phyloP scores from a whole-genome alignment of 768 basidiomycete genomes.

The Pulveroboletus sp. region DNA sequence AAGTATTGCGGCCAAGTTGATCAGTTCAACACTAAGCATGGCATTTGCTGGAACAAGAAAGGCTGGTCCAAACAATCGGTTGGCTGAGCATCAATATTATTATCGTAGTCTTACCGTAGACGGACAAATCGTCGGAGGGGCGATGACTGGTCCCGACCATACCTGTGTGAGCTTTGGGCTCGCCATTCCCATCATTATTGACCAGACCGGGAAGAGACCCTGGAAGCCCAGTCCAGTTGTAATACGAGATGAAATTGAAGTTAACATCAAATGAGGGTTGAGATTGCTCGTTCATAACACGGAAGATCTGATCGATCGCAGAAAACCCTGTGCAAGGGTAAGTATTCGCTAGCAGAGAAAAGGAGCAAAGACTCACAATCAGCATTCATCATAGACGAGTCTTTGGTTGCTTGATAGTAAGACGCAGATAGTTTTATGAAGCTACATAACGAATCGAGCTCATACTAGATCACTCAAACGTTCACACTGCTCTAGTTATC shows the following conservation, averaged over 20 bases:
- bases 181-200: constrained; percentile 65
- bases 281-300: constrained; percentile 73
- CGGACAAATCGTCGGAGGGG: constrained; percentile 70
- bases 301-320: constrained; percentile 69
- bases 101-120: constrained; percentile 46
- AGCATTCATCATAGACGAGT: constrained; percentile 65
- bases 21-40: constrained; percentile 74
- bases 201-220: constrained; percentile 59
- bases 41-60: constrained; percentile 79
- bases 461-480: constrained; percentile 45
- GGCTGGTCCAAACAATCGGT: constrained; percentile 38
- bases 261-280: constrained; percentile 63
- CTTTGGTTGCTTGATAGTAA: constrained; percentile 69
- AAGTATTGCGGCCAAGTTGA: constrained; percentile 55
- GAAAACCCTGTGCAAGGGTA: constrained; percentile 46
- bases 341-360: not conserved
- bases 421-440: constrained; percentile 75
- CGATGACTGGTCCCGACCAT: constrained; percentile 72
- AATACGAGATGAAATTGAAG: constrained; percentile 73
- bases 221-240: constrained; percentile 75
- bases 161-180: constrained; percentile 72
- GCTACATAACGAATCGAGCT: constrained; percentile 74
- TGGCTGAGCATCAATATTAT: not conserved
- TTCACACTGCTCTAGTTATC: not conserved
- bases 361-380: constrained; percentile 45